phyloP scores from a whole-genome alignment of 2,329 filamentous ascomycete species.

The Aspergillus fumigatus region DNA sequence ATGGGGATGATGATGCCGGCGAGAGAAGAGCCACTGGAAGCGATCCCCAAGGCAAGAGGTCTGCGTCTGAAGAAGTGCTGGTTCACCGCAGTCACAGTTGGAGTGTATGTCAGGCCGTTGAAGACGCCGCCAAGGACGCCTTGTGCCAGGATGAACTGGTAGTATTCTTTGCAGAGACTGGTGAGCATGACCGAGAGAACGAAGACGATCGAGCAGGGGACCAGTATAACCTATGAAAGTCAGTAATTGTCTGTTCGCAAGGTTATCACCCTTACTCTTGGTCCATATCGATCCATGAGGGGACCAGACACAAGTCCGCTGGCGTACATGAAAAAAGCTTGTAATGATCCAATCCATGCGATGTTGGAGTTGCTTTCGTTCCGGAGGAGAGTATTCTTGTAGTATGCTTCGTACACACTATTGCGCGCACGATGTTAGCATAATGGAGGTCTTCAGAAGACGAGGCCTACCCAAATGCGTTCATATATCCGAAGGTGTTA shows the following conservation, averaged over 20 bases:
- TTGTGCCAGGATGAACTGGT: too few species aligned
- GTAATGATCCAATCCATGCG: slow-evolving; percentile 44
- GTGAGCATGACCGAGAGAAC: slow-evolving; percentile 63
- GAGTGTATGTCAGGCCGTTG: too few species aligned
- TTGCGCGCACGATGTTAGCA: not conserved
- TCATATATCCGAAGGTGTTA: slow-evolving; percentile 26
- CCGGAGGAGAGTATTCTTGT: slow-evolving; percentile 39
- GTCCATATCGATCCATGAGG: slow-evolving; percentile 22
- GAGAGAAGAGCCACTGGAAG: too few species aligned
- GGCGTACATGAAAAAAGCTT: slow-evolving; percentile 29
- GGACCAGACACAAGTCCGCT: slow-evolving; percentile 18
- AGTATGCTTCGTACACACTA: slow-evolving; percentile 45
- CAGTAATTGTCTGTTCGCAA: not conserved
- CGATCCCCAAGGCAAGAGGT: too few species aligned
- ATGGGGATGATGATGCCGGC: too few species aligned
- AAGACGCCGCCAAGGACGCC: too few species aligned
- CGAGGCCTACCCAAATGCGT: slow-evolving; percentile 19
- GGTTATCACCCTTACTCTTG: slow-evolving; percentile 11
- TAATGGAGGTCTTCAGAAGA: not conserved
- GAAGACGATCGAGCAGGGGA: slow-evolving; percentile 10
- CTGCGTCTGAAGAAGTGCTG: too few species aligned
- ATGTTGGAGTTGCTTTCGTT: slow-evolving; percentile 38
- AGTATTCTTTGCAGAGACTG: too few species aligned
- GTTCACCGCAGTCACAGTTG: too few species aligned
- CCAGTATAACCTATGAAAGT: slow-evolving; percentile 11